Conservation (phyloP, 2,329 filamentous ascomycete species). For the Pseudogymnoascus pannorum region DNA sequence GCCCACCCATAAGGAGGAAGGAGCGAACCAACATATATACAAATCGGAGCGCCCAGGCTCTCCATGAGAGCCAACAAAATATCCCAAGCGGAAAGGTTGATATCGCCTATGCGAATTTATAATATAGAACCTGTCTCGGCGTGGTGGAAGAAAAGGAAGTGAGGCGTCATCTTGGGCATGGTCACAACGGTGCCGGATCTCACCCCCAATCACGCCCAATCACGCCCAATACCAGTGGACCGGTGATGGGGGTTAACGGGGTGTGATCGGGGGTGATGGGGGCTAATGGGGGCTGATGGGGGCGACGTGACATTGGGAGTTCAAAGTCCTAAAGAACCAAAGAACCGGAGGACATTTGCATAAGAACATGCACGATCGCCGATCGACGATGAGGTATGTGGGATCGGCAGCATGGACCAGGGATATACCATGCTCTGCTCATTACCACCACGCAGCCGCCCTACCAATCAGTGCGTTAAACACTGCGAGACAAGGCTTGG, state of each 20-base stretch:
- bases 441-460: neutral
- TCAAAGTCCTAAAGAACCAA: neutral
- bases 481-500: constrained; percentile 2
- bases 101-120: neutral
- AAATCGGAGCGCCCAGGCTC: neutral
- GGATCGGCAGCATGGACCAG: constrained; percentile 4
- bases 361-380: neutral
- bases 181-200: neutral
- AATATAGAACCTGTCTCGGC: constrained; percentile 8
- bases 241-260: neutral
- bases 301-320: neutral
- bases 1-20: neutral
- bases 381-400: constrained; percentile 7
- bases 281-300: neutral
- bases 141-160: neutral
- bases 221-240: neutral
- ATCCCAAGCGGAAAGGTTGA: neutral
- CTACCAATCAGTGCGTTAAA: neutral
- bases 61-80: neutral
- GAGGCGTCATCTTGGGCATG: neutral
- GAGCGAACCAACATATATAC: constrained; percentile 5
- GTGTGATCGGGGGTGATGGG: neutral
- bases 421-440: constrained; percentile 8
- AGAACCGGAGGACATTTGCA: neutral
- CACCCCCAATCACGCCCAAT: neutral